These are phyloP conservation scores for Collybia nuda DNA, from an alignment of 768 basidiomycete species.

Conservation along the genomic window DNA sequence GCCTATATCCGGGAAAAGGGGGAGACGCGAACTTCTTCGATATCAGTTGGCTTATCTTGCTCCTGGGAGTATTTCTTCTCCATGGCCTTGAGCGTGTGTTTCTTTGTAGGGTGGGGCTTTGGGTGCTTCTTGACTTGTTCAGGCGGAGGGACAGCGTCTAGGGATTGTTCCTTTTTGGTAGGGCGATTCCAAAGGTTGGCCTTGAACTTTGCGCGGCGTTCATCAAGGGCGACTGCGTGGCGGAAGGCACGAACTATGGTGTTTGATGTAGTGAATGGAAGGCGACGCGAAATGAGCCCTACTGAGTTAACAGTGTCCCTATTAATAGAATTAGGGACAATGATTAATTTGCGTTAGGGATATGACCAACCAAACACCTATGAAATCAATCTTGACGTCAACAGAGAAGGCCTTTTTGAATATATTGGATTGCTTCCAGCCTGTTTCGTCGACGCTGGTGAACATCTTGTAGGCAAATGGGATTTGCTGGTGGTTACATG, in stretches of 20 bases:
- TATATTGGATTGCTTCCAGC: constrained; percentile 25
- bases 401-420: constrained; percentile 50
- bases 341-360: not conserved
- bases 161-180: constrained; percentile 25
- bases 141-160: constrained; percentile 20
- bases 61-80: constrained; percentile 25
- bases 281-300: constrained; percentile 36
- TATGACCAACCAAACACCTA: constrained; percentile 46
- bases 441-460: constrained; percentile 24
- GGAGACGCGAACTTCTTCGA: constrained; percentile 32
- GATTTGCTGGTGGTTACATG: constrained; percentile 54
- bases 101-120: constrained; percentile 1
- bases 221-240: constrained; percentile 51
- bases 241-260: constrained; percentile 44
- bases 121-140: not conserved
- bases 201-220: constrained; percentile 48
- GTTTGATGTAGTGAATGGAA: constrained; percentile 46
- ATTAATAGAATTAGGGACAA: not conserved
- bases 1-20: no score
- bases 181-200: constrained; percentile 34
- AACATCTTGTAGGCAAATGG: constrained; percentile 63
- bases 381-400: constrained; percentile 42
- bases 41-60: constrained; percentile 25
- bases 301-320: constrained; percentile 58
- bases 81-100: constrained; percentile 10